These are phyloP conservation scores for Epichloe sp. DNA, from an alignment of 2,329 filamentous ascomycete genomes.

Conservation along the genomic window DNA sequence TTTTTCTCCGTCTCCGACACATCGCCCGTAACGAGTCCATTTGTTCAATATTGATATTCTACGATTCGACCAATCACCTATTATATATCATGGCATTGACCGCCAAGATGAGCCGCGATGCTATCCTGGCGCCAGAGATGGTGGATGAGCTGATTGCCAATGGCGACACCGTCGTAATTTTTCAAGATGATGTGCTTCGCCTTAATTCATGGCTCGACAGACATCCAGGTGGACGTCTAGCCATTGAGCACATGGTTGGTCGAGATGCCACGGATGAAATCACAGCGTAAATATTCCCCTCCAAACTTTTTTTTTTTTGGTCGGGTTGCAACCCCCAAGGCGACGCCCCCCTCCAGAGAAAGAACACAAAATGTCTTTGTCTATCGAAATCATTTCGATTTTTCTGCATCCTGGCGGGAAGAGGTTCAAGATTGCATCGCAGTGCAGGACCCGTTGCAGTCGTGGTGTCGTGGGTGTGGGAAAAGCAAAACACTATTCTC, in stretches of 20 bases:
- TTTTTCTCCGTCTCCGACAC: too few relatives aligned
- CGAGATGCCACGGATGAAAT: conserved; percentile 24
- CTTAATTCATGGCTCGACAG: conserved; percentile 44
- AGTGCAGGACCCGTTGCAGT: background rate
- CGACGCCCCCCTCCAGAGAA: background rate
- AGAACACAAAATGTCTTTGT: background rate
- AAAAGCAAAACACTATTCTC: background rate
- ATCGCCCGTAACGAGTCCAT: background rate
- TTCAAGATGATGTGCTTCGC: conserved; percentile 38
- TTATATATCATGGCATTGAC: background rate
- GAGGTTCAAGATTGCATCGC: background rate
- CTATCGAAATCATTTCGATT: background rate
- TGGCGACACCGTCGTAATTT: conserved; percentile 42
- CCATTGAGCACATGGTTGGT: conserved; percentile 41
- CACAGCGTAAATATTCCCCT: conserved; percentile 16
- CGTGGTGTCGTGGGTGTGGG: background rate
- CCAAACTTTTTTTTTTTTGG: background rate
- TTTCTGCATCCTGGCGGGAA: background rate
- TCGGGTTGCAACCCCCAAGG: background rate
- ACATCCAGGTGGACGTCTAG: conserved; percentile 46
- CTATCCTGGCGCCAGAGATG: conserved; percentile 28
- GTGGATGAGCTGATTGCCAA: conserved; percentile 40
- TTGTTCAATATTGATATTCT: background rate
- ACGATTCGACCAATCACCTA: background rate
- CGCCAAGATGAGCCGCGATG: conserved; percentile 26